phyloP scores from a whole-genome alignment of 2,329 filamentous ascomycete species.

The Rosellinia necatrix region DNA sequence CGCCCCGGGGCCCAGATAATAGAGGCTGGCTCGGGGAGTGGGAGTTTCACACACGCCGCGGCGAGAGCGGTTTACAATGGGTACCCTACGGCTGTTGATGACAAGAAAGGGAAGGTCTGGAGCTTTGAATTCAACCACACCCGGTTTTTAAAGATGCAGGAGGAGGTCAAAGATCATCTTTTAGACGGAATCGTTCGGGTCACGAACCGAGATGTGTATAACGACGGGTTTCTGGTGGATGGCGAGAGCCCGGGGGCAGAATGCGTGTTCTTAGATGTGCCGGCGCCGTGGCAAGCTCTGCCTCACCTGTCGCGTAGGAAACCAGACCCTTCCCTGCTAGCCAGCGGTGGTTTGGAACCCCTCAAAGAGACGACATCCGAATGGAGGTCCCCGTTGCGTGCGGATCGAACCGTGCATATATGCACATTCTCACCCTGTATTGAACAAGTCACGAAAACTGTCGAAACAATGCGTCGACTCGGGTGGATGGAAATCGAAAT shows the following conservation, averaged over 20 bases:
- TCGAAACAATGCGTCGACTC: constrained; percentile 76
- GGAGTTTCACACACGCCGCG: constrained; percentile 82
- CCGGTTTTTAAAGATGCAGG: constrained; percentile 69
- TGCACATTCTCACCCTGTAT: constrained; percentile 98
- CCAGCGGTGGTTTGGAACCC: constrained; percentile 26
- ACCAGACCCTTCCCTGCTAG: constrained; percentile 40
- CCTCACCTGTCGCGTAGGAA: constrained; percentile 69
- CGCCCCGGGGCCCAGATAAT: constrained; percentile 75
- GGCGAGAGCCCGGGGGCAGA: constrained; percentile 66
- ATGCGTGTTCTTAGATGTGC: constrained; percentile 78
- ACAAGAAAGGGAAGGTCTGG: constrained; percentile 70
- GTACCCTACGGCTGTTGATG: constrained; percentile 53
- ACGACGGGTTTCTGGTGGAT: constrained; percentile 70
- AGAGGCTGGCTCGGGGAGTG: constrained; percentile 81
- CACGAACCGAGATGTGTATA: constrained; percentile 80
- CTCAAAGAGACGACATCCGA: constrained; percentile 29
- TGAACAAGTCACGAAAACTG: constrained; percentile 89
- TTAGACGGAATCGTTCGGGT: constrained; percentile 70
- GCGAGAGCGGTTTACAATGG: constrained; percentile 77
- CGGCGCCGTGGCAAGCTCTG: constrained; percentile 79
- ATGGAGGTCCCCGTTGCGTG: constrained; percentile 70
- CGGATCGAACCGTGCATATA: constrained; percentile 72
- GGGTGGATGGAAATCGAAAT: constrained; percentile 94
- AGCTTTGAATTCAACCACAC: constrained; percentile 83
- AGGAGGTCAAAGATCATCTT: constrained; percentile 71